Evolutionary conservation across 148 eudicot genomes (phyloP).

Genomic region (Arbutus unedo): DNA sequence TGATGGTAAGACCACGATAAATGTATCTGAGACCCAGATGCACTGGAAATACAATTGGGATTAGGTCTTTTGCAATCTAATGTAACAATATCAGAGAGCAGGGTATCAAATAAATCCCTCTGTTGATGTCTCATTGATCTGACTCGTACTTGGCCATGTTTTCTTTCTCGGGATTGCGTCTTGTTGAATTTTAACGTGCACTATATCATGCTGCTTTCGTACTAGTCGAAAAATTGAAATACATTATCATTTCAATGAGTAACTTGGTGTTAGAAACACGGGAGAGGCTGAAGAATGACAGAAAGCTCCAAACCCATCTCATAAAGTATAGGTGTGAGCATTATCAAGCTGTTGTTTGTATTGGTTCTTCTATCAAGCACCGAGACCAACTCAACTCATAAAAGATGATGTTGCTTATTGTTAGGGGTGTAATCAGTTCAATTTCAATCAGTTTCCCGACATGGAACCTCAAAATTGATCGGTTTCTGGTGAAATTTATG

Average conservation of each 20-base stretch:
- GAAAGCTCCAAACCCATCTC: too few species aligned
- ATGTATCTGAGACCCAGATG: conserved; percentile 23
- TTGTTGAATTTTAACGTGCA: not conserved
- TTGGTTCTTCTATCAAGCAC: too few species aligned
- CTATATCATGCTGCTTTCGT: not conserved
- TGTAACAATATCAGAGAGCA: not conserved
- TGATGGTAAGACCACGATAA: conserved; percentile 33
- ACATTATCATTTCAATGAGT: not conserved
- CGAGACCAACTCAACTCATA: too few species aligned
- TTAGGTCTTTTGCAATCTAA: not conserved
- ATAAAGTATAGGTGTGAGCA: too few species aligned
- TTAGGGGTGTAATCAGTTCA: too few species aligned
- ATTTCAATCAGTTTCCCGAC: too few species aligned
- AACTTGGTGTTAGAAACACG: not conserved
- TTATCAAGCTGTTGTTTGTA: too few species aligned
- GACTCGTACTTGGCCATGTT: not conserved
- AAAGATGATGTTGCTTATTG: too few species aligned
- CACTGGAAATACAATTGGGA: conserved; percentile 33
- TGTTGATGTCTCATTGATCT: not conserved
- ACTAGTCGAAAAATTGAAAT: not conserved
- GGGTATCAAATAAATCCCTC: not conserved
- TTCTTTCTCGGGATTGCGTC: not conserved
- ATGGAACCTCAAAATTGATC: too few species aligned
- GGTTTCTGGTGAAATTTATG: too few species aligned
- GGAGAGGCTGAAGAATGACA: too few species aligned